Evolutionary conservation across 495 filamentous ascomycete genomes (phyloP).

Genomic region (Talaromyces stipitatus): DNA sequence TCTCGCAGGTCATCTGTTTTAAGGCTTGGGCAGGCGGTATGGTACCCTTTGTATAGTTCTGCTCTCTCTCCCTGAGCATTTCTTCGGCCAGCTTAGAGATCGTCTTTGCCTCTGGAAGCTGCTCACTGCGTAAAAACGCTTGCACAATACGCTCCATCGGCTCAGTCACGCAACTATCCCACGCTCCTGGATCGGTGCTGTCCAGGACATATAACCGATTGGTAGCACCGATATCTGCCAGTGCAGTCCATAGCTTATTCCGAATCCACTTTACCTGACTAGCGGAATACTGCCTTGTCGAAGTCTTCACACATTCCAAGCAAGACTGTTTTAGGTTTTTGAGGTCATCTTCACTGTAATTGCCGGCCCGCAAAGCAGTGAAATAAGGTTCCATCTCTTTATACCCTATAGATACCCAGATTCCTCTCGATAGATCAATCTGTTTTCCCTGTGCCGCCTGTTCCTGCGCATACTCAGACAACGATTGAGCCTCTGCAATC

Average conservation of each 20-base stretch:
- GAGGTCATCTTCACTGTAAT: slow-evolving; percentile 28
- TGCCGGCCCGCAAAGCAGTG: slow-evolving; percentile 33
- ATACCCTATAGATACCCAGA: slow-evolving; percentile 95
- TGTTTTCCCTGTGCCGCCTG: slow-evolving; percentile 38
- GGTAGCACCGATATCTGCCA: slow-evolving; percentile 43
- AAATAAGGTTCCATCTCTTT: slow-evolving; percentile 79
- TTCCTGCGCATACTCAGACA: slow-evolving; percentile 47
- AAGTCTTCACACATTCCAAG: slow-evolving; percentile 58
- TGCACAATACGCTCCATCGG: slow-evolving; percentile 55
- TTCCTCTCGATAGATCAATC: slow-evolving; percentile 68
- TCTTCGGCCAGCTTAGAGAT: slow-evolving; percentile 53
- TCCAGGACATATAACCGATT: slow-evolving; percentile 66
- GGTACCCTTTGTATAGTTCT: slow-evolving; percentile 33
- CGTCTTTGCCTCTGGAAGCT: slow-evolving; percentile 51
- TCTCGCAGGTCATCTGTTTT: slow-evolving; percentile 52
- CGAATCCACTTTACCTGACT: slow-evolving; percentile 82
- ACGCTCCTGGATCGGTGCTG: slow-evolving; percentile 53
- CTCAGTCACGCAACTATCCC: slow-evolving; percentile 49
- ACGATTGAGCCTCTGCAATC: slow-evolving; percentile 54
- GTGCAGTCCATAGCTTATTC: slow-evolving; percentile 62
- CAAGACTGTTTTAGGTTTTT: slow-evolving; percentile 32
- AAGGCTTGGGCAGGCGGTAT: slow-evolving; percentile 32
- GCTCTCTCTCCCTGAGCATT: slow-evolving; percentile 46
- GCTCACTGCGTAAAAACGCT: slow-evolving; percentile 30
- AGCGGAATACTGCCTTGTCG: slow-evolving; percentile 80